phyloP scores from a whole-genome alignment of 176 grass and related monocot species.

The Avena insularis region DNA sequence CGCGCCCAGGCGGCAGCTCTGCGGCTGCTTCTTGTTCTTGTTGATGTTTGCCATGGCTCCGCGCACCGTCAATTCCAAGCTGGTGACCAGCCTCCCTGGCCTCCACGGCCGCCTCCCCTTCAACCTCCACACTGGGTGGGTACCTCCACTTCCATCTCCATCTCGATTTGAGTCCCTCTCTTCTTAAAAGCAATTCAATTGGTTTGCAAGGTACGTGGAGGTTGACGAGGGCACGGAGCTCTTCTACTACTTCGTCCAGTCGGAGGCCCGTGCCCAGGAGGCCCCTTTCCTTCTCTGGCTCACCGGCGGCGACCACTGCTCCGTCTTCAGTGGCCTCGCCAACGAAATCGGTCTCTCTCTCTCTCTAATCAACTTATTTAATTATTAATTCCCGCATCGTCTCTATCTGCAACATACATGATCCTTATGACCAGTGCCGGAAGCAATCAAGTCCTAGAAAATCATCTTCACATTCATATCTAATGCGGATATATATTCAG shows the following conservation, averaged over 20 bases:
- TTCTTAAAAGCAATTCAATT: background rate
- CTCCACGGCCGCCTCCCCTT: conserved; percentile 58
- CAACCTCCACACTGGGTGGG: conserved; percentile 59
- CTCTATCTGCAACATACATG: background rate
- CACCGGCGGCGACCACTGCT: conserved; percentile 63
- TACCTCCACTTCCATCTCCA: background rate
- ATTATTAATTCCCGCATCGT: no score
- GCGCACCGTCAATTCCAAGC: background rate
- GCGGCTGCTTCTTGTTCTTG: background rate
- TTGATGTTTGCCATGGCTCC: background rate
- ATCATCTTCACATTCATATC: background rate
- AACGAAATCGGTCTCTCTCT: conserved; percentile 60
- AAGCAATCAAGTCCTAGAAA: background rate
- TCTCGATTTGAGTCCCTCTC: background rate
- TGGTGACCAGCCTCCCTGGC: conserved; percentile 63
- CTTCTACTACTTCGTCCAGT: conserved; percentile 73
- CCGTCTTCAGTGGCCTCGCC: conserved; percentile 54
- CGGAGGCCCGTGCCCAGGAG: conserved; percentile 34
- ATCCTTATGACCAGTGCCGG: background rate
- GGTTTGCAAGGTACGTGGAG: conserved; percentile 47
- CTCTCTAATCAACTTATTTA: background rate
- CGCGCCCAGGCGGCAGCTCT: background rate
- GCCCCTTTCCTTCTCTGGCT: conserved; percentile 65
- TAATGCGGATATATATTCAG: background rate
- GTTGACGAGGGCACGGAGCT: conserved; percentile 65